Evolutionary conservation across 192 early-diverging fungal genomes (phyloP).

Genomic region (Thoreauomyces humboldtii): DNA sequence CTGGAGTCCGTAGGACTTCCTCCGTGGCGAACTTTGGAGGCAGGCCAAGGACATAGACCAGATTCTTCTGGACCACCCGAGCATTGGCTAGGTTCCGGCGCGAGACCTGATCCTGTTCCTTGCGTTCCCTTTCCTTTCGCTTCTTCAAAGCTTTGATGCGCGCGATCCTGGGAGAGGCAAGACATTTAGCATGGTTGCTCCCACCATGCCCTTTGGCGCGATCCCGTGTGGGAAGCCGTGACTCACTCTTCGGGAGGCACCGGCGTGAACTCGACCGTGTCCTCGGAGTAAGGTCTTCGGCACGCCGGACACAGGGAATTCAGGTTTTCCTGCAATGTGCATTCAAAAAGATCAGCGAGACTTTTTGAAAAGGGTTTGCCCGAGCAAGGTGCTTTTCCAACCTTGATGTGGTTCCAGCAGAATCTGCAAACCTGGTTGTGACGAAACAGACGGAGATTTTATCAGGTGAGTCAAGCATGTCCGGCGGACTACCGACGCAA

Average conservation of each 20-base stretch:
- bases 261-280: conserved; percentile 81
- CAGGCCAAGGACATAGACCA: conserved; percentile 95
- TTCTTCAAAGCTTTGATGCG: conserved; percentile 78
- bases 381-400: too few relatives aligned
- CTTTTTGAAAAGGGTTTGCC: too few relatives aligned
- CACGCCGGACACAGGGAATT: conserved; percentile 96
- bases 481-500: not conserved
- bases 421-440: conserved; percentile 86
- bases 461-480: conserved; percentile 12
- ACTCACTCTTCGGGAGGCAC: conserved; percentile 89
- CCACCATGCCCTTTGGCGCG: too few relatives aligned
- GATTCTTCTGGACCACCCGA: conserved; percentile 94
- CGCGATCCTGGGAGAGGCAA: conserved; percentile 40
- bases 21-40: conserved; percentile 83
- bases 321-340: conserved; percentile 81
- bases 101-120: conserved; percentile 78
- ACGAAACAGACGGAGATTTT: not conserved
- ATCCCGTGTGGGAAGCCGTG: too few relatives aligned
- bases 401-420: conserved; percentile 98
- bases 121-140: conserved; percentile 87
- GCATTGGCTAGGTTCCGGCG: conserved; percentile 81
- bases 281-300: conserved; percentile 83
- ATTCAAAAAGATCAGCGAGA: too few relatives aligned
- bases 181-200: too few relatives aligned
- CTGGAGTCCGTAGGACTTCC: conserved; percentile 80